Base-by-base conservation (phyloP, 331 rosid genomes). In the Telfairia occidentalis region DNA sequence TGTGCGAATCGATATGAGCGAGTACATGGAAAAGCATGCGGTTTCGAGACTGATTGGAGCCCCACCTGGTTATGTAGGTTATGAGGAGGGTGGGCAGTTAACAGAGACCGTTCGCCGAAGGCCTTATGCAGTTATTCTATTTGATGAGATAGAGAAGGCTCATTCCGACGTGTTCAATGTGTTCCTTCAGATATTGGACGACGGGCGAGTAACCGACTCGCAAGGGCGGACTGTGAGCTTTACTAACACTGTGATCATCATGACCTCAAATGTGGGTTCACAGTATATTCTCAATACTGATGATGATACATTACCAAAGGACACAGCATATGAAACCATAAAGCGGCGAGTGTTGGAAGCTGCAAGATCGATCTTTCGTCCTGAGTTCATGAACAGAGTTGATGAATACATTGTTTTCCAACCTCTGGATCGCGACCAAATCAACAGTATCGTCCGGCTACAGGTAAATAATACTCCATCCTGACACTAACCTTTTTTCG, bases 241-340 rank as follows among this genome's bases (percentile, higher is more conserved):
- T 79, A 92, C 96, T 45, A 95, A 95, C 81, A 88, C 96, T 2
- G 89, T 95, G 42, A 90, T 95, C 82, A 95, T 95, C 34, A 95
- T 95, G 99, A 95, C 99, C 28, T 95, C 99, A 43, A 95, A 95
- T 77, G 97, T 95, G 42, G 99, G 99, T 37, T 95, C 99, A 6
- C 96, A 90, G 78, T 91, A 91, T 83, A 95, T 95, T 81, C 96
- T 95, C 76, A 92, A 88, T 48, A 53, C 86, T 2, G 93, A 87
- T 16, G 96, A 88, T 77, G 92, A 91, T 26, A 40, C 77, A 50
- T 30, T 67, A 10, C 86, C 95, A 0, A 89, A 81, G 76, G 97
- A 88, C 34, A 65, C 77, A 23, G 87, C 87, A 24, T 91, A 91
- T 21, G 97, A 94, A 76, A 82, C 85, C 49, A 94, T 91, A 78